These are phyloP conservation scores for Agrocybe pediades DNA, from an alignment of 768 basidiomycete genomes.

Conservation along the genomic window DNA sequence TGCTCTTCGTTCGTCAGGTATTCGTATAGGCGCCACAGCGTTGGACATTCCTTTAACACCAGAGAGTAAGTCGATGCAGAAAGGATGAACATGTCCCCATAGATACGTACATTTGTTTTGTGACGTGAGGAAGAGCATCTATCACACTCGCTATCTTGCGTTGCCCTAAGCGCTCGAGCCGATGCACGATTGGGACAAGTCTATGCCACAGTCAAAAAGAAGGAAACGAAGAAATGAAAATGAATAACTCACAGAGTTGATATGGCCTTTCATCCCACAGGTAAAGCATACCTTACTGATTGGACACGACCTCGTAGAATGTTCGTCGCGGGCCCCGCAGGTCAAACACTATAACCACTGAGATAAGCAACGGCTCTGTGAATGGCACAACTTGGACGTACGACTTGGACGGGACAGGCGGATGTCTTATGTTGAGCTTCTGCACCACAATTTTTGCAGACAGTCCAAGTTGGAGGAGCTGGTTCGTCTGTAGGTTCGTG, in stretches of 20 bases:
- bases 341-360: slow-evolving; percentile 62
- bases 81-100: background rate
- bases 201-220: slow-evolving; percentile 33
- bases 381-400: slow-evolving; percentile 35
- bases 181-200: slow-evolving; percentile 69
- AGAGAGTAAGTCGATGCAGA: background rate
- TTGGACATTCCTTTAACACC: slow-evolving; percentile 71
- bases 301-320: slow-evolving; percentile 75
- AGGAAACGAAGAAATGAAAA: background rate
- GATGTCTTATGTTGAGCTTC: slow-evolving; percentile 70
- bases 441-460: slow-evolving; percentile 79
- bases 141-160: slow-evolving; percentile 54
- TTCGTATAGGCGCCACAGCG: slow-evolving; percentile 78
- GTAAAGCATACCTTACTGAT: slow-evolving; percentile 79
- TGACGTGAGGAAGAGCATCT: slow-evolving; percentile 70
- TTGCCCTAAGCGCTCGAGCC: slow-evolving; percentile 22
- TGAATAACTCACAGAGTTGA: slow-evolving; percentile 53
- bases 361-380: background rate
- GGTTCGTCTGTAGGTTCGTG: slow-evolving; percentile 46
- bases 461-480: slow-evolving; percentile 43
- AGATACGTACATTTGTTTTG: slow-evolving; percentile 57
- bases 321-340: slow-evolving; percentile 81
- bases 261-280: slow-evolving; percentile 85
- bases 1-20: slow-evolving; percentile 64
- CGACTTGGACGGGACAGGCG: slow-evolving; percentile 74